Conservation (phyloP, 192 early-diverging fungal genomes). For the Endogone sp. region DNA sequence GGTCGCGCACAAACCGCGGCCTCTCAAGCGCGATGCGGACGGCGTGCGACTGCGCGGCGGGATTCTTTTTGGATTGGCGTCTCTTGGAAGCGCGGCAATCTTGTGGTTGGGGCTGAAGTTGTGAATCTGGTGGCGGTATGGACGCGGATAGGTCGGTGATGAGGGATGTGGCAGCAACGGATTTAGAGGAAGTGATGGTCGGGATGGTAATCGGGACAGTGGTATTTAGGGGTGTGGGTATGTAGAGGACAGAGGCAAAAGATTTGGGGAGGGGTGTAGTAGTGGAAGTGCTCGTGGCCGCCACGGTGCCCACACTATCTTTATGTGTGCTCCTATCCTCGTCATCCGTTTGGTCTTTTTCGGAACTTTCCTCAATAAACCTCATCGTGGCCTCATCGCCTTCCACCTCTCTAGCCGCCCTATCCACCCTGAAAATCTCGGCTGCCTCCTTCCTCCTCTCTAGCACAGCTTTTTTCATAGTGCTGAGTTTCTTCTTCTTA, state of each 20-base stretch:
- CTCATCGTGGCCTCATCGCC: background rate
- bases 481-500: background rate
- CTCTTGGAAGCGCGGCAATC: background rate
- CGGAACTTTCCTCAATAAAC: too few relatives aligned
- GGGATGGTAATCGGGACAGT: background rate
- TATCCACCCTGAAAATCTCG: background rate
- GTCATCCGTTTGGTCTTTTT: too few relatives aligned
- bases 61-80: background rate
- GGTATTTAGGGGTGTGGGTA: too few relatives aligned
- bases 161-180: too few relatives aligned
- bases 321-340: too few relatives aligned
- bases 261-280: too few relatives aligned
- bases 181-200: background rate
- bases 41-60: background rate
- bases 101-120: background rate
- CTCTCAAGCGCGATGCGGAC: background rate
- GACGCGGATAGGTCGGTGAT: too few relatives aligned
- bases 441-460: background rate
- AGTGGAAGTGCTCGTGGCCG: too few relatives aligned
- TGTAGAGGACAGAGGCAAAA: background rate
- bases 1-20: background rate
- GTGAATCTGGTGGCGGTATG: too few relatives aligned
- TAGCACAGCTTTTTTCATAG: background rate
- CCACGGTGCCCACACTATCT: too few relatives aligned
- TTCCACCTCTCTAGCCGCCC: background rate